phyloP scores from a whole-genome alignment of 192 early-diverging fungal genomes.

The Diversispora epigaea region DNA sequence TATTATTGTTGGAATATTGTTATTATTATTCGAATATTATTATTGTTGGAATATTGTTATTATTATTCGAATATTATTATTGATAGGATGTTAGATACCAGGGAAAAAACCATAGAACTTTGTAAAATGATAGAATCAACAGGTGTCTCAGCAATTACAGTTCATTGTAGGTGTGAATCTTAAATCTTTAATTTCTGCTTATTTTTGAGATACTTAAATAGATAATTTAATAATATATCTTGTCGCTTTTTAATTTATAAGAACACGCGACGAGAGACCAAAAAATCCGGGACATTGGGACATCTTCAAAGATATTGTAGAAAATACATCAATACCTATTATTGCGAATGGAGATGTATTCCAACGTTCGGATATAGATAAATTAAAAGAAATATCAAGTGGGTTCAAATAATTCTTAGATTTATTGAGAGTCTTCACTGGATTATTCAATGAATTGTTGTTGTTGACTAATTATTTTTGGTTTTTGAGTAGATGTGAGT shows the following conservation, averaged over 20 bases:
- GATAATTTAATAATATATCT: neutral
- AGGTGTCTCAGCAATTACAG: constrained; percentile 80
- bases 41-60: too few species aligned
- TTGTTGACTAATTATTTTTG: too few species aligned
- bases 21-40: too few species aligned
- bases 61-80: too few species aligned
- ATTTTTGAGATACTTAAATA: neutral
- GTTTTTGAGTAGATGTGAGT: constrained; percentile 35
- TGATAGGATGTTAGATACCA: constrained; percentile 62
- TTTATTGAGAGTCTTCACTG: neutral
- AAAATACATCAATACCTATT: constrained; percentile 70
- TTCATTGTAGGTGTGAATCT: constrained; percentile 76
- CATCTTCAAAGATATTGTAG: constrained; percentile 68
- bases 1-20: too few species aligned
- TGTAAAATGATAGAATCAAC: constrained; percentile 81
- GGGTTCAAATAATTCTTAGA: neutral
- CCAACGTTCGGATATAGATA: constrained; percentile 58
- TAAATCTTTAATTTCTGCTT: neutral
- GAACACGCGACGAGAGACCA: constrained; percentile 75
- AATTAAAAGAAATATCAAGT: constrained; percentile 61
- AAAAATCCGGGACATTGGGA: constrained; percentile 81
- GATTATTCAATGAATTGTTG: neutral
- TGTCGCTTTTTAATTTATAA: constrained; percentile 1
- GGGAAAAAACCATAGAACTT: constrained; percentile 78
- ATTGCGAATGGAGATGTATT: constrained; percentile 94